Base-by-base conservation (phyloP, 179 eudicot genomes). In the Spinacia oleracea region DNA sequence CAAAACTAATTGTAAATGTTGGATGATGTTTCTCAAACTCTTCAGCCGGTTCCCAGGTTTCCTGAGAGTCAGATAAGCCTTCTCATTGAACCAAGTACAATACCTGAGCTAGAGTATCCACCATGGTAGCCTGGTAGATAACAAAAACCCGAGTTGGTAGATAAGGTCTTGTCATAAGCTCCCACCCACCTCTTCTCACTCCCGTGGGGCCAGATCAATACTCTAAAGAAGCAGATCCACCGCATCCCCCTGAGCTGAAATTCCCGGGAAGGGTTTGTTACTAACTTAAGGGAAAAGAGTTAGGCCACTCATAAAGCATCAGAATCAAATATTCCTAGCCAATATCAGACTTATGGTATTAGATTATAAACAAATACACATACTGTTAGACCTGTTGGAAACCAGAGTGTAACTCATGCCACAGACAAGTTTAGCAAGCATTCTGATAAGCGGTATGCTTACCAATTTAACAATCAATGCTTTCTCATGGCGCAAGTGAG, bases 381-480 rank as follows among this genome's bases (percentile, higher is more conserved):
- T 46, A 27, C n/a, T n/a, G 16, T 9, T 12, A 53, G 23, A 21
- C 25, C 51, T 8, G 63, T 35, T 72, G 25, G 23, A 0, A 59
- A 69, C 31, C 27, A 25, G 23, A 43, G 34, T 14, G 7, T 16
- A 74, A 55, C 31, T 59, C 72, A 75, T 59, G 32, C 20, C 25
- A 58, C 20, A 67, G 35, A 46, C 45, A 79, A 63, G 48, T 29
- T 53, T 42, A 71, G 53, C 65, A 29, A 64, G 14, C 40, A 31
- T 34, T 32, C 23, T 12, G 77, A 29, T 63, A 23, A 35, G 64
- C n/a, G n/a, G n/a, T n/a, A n/a, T n/a, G n/a, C 77, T 83, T 83
- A 91, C 98, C 93, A 95, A 78, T 89, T 95, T 95, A 81, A 91
- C 98, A 78, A 95, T 88, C 81, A 95, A 87, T 46, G 97, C 96